Conservation (phyloP, 371 early-diverging fungal species). For the Lichtheimia hyalospora region DNA sequence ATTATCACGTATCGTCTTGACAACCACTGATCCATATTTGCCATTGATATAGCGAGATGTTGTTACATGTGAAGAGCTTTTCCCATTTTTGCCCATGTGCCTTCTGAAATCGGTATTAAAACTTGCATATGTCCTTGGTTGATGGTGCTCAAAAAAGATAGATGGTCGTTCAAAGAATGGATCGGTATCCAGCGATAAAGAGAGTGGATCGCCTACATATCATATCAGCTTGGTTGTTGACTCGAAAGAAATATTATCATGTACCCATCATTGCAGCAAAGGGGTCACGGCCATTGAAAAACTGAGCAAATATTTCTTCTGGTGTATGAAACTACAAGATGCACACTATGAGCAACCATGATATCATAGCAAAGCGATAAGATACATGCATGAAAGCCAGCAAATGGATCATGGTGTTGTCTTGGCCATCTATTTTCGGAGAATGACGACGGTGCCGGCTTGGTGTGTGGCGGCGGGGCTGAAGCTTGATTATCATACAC, state of each 20-base stretch:
- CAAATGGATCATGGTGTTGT: slow-evolving; percentile 20
- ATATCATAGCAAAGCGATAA: not conserved
- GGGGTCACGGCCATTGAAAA: slow-evolving; percentile 28
- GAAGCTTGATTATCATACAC: slow-evolving; percentile 28
- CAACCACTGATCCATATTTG: slow-evolving; percentile 7
- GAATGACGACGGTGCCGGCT: too few species aligned
- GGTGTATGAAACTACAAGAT: slow-evolving; percentile 46
- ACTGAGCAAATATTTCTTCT: slow-evolving; percentile 43
- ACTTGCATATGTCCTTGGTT: too few species aligned
- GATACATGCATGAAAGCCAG: slow-evolving; percentile 29
- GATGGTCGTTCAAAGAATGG: slow-evolving; percentile 13
- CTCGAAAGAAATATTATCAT: too few species aligned
- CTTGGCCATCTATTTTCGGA: too few species aligned
- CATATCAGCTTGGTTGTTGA: too few species aligned
- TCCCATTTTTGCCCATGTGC: too few species aligned
- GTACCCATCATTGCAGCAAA: slow-evolving; percentile 1
- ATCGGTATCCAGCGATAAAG: slow-evolving; percentile 15
- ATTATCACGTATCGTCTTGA: not conserved
- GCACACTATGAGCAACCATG: not conserved
- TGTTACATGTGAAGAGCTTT: too few species aligned
- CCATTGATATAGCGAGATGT: slow-evolving; percentile 30
- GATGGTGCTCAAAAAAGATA: too few species aligned
- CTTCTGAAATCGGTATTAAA: too few species aligned
- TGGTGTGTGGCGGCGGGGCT: not conserved
- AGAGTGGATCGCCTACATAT: slow-evolving; percentile 6